These are phyloP conservation scores for Curvularia hawaiiensis DNA, from an alignment of 2,329 filamentous ascomycete species.

Conservation along the genomic window DNA sequence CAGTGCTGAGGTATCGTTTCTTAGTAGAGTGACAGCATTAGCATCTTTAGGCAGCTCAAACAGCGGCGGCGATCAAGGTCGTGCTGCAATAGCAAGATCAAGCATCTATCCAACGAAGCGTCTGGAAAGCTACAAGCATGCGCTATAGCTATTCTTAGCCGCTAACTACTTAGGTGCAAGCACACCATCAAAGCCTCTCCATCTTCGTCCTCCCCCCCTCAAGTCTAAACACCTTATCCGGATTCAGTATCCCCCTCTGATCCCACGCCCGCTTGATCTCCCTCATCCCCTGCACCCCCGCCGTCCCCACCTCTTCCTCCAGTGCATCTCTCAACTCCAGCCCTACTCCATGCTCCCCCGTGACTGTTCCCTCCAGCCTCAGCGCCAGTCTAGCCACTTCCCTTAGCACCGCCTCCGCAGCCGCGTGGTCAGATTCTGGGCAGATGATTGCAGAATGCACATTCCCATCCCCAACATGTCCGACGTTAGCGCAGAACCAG, in stretches of 20 bases:
- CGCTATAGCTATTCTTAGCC: too few species aligned
- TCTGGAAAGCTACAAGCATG: too few species aligned
- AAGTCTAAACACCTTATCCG: conserved; percentile 64
- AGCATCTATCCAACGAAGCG: too few species aligned
- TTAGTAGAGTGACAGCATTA: too few species aligned
- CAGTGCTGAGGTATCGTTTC: too few species aligned
- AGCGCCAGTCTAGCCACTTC: conserved; percentile 79
- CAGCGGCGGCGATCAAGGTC: too few species aligned
- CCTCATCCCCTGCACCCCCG: conserved; percentile 78
- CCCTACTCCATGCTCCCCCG: conserved; percentile 83
- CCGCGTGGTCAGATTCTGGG: conserved; percentile 27
- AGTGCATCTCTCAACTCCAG: conserved; percentile 83
- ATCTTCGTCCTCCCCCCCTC: conserved; percentile 43
- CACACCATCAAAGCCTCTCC: neutral
- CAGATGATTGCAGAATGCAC: conserved; percentile 44
- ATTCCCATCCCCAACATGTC: conserved; percentile 70
- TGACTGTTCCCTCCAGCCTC: conserved; percentile 82
- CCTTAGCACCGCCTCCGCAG: conserved; percentile 33
- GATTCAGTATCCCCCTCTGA: conserved; percentile 68
- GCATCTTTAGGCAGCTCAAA: too few species aligned
- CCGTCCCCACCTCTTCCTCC: conserved; percentile 73
- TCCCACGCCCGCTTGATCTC: conserved; percentile 81
- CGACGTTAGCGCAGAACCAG: conserved; percentile 59
- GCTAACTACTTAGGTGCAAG: too few species aligned
- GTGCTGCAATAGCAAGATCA: too few species aligned